Base-by-base conservation (phyloP, 78 protist genomes). In the Dictyostelium firmibasis region DNA sequence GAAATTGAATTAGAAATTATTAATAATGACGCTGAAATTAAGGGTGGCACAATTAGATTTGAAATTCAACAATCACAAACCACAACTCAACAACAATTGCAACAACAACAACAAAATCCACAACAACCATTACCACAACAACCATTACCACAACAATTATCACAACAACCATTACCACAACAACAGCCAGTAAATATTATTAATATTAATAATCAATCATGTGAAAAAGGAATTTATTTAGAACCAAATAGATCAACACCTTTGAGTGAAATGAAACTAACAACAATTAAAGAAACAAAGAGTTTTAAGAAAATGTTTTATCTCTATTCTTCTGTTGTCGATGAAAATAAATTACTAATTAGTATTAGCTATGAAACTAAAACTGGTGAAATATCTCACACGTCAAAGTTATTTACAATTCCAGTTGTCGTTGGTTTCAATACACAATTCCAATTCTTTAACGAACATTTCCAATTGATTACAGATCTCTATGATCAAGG, bases 371-470 rank as follows among this genome's bases (percentile, higher is more conserved):
- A 89, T 35, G 94, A 89, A 31, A 89, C 94, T 38, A 89, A 81
- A 27, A 33, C 86, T 75, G 85, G 85, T 33, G 94, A 89, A 43
- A 89, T 89, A 2, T 89, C 94, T 20, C 94, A 89, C 47, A 33
- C 94, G 4, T 81, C 88, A 41, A 89, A 89, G 44, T 14, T 78
- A 10, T 89, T 89, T 50, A 69, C 18, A 27, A 64, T 89, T 57
- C 94, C 94, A 5, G 94, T 89, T 1, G 83, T 43, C 0, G 57
- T 89, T n/a, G 94, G 94, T 10, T 81, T 89, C 79, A 53, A 47
- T 62, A 60, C 87, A 25, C 94, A 89, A 70, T 89, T 89, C 82
- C 94, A 89, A 70, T 89, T 75, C 83, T 89, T 81, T 70, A 81
- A 70, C 44, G 64, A 60, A 20, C 74, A 89, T 62, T 89, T 89